phyloP scores from a whole-genome alignment of 495 filamentous ascomycete species.

The Xylaria intraflava region DNA sequence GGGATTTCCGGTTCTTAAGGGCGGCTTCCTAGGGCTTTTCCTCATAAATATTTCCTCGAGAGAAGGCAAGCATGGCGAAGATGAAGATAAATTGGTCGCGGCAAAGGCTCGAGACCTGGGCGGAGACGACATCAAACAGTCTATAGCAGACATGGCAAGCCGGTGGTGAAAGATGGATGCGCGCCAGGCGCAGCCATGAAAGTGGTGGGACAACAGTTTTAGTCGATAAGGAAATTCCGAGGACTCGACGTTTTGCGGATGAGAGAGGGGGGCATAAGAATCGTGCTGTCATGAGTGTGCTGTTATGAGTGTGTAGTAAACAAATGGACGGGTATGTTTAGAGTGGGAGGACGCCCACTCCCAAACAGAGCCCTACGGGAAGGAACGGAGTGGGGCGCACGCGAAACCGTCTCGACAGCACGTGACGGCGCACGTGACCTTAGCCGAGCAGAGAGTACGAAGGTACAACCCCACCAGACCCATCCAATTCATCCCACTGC shows the following conservation, averaged over 20 bases:
- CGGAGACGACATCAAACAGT: slow-evolving; percentile 35
- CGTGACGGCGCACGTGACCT: slow-evolving; percentile 12
- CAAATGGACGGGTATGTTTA: too few species aligned
- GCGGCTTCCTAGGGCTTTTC: slow-evolving; percentile 24
- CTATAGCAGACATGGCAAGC: slow-evolving; percentile 31
- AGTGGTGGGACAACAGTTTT: slow-evolving; percentile 21
- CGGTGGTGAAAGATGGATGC: slow-evolving; percentile 13
- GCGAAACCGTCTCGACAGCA: slow-evolving; percentile 16
- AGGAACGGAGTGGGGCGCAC: not conserved
- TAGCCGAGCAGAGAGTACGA: slow-evolving; percentile 13
- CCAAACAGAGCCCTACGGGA: too few species aligned
- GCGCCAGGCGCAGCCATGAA: slow-evolving; percentile 38
- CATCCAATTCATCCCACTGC: slow-evolving; percentile 8
- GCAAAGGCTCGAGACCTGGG: slow-evolving; percentile 17
- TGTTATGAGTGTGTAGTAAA: too few species aligned
- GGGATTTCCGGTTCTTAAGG: slow-evolving; percentile 28
- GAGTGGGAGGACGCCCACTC: too few species aligned
- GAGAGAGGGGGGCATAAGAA: not conserved
- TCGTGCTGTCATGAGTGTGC: too few species aligned
- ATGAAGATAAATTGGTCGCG: slow-evolving; percentile 33
- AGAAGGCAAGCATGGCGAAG: slow-evolving; percentile 42
- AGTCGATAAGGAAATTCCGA: too few species aligned
- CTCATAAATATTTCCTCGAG: slow-evolving; percentile 32
- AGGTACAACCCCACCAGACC: slow-evolving; percentile 11
- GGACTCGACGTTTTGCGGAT: too few species aligned